A percentile compares a stretch with the other conserved stretches of the same genome.
phyloP scores from a whole-genome alignment of 192 early-diverging fungal genomes.

The Coemansia sp. region DNA sequence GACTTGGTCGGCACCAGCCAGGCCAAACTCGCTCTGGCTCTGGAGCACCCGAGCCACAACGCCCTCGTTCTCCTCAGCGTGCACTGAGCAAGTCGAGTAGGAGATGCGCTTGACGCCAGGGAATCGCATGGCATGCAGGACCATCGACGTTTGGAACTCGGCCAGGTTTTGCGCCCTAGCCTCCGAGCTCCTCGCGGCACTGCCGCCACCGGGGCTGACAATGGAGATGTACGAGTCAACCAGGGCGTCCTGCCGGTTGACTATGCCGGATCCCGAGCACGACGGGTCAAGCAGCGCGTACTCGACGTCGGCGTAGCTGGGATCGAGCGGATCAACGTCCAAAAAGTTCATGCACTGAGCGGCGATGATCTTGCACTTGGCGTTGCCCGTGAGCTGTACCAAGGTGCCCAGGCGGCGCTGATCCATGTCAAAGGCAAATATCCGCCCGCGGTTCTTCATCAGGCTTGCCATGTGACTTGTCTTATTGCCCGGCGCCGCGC shows the following conservation, averaged over 20 bases:
- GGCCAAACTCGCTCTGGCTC: slow-evolving; percentile 56
- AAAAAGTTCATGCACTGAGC: slow-evolving; percentile 63
- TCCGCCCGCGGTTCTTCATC: slow-evolving; percentile 81
- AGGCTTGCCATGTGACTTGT: slow-evolving; percentile 90
- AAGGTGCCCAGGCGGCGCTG: slow-evolving; percentile 68
- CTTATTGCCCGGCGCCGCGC: slow-evolving; percentile 98
- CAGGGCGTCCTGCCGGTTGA: slow-evolving; percentile 81
- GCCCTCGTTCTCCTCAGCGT: slow-evolving; percentile 89
- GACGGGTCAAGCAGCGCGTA: slow-evolving; percentile 93
- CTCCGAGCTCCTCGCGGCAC: slow-evolving; percentile 18
- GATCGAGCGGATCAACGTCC: slow-evolving; percentile 69
- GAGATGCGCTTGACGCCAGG: slow-evolving; percentile 78
- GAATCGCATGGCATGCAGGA: slow-evolving; percentile 86
- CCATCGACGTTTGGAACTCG: slow-evolving; percentile 78
- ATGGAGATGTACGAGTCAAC: slow-evolving; percentile 57
- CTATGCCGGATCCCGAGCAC: slow-evolving; percentile 95
- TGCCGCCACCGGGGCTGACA: slow-evolving; percentile 26
- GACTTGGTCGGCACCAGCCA: slow-evolving; percentile 57
- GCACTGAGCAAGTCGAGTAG: slow-evolving; percentile 97
- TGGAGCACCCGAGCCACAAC: slow-evolving; percentile 77
- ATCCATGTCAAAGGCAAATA: slow-evolving; percentile 93
- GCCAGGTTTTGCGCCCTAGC: slow-evolving; percentile 68
- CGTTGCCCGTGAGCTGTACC: slow-evolving; percentile 66
- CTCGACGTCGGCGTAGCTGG: slow-evolving; percentile 69
- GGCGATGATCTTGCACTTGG: slow-evolving; percentile 71